Evolutionary conservation across 2,329 filamentous ascomycete genomes (phyloP).

Genomic region (Cladophialophora exuberans): DNA sequence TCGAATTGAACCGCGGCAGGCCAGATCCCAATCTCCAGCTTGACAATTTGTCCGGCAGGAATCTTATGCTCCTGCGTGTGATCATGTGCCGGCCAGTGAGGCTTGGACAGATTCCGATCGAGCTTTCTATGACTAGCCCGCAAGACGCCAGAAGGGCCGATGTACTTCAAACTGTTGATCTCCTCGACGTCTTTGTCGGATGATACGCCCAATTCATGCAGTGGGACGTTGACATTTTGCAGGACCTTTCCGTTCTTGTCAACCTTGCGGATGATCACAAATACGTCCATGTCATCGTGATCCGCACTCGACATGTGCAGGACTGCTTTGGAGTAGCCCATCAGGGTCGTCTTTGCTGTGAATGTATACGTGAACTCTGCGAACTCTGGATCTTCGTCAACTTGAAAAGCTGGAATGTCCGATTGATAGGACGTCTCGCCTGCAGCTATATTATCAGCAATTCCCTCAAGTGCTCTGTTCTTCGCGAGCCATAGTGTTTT

Average conservation of each 20-base stretch:
- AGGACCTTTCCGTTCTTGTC: conserved; percentile 47
- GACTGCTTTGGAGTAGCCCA: conserved; percentile 52
- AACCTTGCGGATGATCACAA: conserved; percentile 49
- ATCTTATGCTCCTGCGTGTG: conserved; percentile 48
- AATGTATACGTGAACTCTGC: conserved; percentile 47
- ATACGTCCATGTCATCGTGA: conserved; percentile 51
- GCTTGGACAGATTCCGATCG: conserved; percentile 38
- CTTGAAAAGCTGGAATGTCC: conserved; percentile 23
- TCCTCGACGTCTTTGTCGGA: conserved; percentile 41
- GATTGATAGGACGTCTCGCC: conserved; percentile 39
- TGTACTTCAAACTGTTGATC: conserved; percentile 44
- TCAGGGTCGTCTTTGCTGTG: conserved; percentile 41
- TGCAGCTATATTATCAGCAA: background rate
- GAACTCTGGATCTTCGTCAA: conserved; percentile 20
- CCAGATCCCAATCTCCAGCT: conserved; percentile 54
- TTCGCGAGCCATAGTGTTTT: conserved; percentile 37
- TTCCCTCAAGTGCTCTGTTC: conserved; percentile 14
- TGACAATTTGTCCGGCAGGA: conserved; percentile 45
- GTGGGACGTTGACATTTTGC: conserved; percentile 49
- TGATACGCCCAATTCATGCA: conserved; percentile 38
- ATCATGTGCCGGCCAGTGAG: conserved; percentile 35
- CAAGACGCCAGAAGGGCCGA: conserved; percentile 48
- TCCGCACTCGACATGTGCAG: conserved; percentile 50
- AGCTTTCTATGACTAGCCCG: conserved; percentile 50
- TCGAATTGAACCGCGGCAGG: conserved; percentile 52